A percentile compares a stretch with the other conserved stretches of the same genome.
Evolutionary conservation across 148 eudicot species (phyloP).

Genomic region (Limonium bicolor): DNA sequence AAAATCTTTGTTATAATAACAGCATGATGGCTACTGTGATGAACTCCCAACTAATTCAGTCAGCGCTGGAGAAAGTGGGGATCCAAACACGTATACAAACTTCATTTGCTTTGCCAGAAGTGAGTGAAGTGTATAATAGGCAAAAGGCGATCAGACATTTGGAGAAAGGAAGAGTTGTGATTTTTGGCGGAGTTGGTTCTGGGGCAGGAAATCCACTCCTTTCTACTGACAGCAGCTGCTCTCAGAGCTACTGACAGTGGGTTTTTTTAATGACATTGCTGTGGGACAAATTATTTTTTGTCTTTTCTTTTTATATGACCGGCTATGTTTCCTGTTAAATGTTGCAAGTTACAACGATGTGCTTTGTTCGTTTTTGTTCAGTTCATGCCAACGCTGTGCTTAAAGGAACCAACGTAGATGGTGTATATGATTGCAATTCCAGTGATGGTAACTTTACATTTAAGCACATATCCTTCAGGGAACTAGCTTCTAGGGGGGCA

Average conservation of each 20-base stretch:
- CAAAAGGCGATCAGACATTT: constrained; percentile 80
- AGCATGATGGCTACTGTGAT: constrained; percentile 98
- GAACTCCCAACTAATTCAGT: constrained; percentile 84
- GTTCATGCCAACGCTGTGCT: constrained; percentile 91
- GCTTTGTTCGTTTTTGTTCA: constrained; percentile 13
- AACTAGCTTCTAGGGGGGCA: constrained; percentile 60
- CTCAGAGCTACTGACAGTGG: constrained; percentile 93
- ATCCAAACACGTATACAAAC: constrained; percentile 81
- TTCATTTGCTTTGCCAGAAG: constrained; percentile 69
- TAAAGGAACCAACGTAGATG: constrained; percentile 70
- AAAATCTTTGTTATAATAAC: constrained; percentile 15
- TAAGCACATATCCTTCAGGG: constrained; percentile 83
- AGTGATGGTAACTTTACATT: constrained; percentile 35
- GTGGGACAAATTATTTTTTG: background rate
- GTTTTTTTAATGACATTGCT: constrained; percentile 3
- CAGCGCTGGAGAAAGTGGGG: constrained; percentile 79
- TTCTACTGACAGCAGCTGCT: constrained; percentile 97
- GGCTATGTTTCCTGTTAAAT: background rate
- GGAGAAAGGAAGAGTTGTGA: constrained; percentile 89
- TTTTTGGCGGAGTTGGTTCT: constrained; percentile 93
- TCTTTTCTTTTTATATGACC: background rate
- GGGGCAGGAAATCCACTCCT: constrained; percentile 87
- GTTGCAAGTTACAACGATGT: background rate
- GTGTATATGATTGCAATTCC: constrained; percentile 51
- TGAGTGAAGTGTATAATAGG: constrained; percentile 79